A percentile compares a stretch with the other conserved stretches of the same genome.
Evolutionary conservation across 2,329 filamentous ascomycete species (phyloP).

Genomic region (Paecilomyces fulvus): DNA sequence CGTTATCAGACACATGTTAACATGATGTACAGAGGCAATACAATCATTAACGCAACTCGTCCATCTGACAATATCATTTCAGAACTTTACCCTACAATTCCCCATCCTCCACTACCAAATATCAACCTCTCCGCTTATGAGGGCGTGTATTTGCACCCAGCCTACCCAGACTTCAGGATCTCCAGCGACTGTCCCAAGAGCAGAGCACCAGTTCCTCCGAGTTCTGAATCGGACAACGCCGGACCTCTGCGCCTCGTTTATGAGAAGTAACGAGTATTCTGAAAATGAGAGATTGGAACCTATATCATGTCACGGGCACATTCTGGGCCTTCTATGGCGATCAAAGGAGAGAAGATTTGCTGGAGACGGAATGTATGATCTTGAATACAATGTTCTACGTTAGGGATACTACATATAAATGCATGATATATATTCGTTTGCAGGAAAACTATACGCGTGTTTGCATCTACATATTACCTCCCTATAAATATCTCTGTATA

Average conservation of each 20-base stretch:
- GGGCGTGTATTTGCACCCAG: constrained; percentile 3
- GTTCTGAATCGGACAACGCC: not conserved
- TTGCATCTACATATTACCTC: too few relatives aligned
- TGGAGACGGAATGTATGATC: not conserved
- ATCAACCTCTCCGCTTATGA: constrained; percentile 3
- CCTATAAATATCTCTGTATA: too few relatives aligned
- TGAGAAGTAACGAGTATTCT: not conserved
- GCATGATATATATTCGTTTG: too few relatives aligned
- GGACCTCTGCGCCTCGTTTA: not conserved
- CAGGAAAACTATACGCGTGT: too few relatives aligned
- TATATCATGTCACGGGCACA: not conserved
- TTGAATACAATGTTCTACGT: not conserved
- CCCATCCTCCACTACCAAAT: constrained; percentile 4
- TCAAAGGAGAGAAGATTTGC: not conserved
- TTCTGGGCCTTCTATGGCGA: not conserved
- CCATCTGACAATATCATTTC: not conserved
- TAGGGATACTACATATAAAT: too few relatives aligned
- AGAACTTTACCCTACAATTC: constrained; percentile 8
- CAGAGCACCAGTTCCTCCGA: not conserved
- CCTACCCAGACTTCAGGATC: not conserved
- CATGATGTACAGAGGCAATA: not conserved
- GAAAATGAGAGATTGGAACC: not conserved
- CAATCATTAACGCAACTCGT: not conserved
- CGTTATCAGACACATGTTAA: not conserved
- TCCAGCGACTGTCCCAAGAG: not conserved